These are phyloP conservation scores for Ceriops decandra DNA, from an alignment of 345 rosid genomes.

Conservation along the genomic window DNA sequence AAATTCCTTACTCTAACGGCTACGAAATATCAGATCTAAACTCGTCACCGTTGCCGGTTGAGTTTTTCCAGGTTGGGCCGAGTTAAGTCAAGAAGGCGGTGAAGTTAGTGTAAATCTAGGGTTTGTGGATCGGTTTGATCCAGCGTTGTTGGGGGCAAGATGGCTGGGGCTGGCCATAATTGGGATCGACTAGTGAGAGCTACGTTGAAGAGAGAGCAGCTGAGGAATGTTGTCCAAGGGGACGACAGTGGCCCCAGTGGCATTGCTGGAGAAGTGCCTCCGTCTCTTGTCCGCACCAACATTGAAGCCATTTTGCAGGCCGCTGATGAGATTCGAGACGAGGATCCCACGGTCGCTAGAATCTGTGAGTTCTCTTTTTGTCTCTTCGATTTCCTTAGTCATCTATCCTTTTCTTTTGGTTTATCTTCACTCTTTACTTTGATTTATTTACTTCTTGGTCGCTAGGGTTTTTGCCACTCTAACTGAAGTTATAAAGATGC, in stretches of 20 bases:
- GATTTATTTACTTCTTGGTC: not conserved
- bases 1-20: not conserved
- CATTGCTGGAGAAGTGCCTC: conserved; percentile 81
- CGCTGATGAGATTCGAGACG: conserved; percentile 90
- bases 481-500: too few relatives aligned
- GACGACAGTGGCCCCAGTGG: conserved; percentile 58
- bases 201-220: conserved; percentile 73
- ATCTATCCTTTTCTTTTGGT: not conserved
- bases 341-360: conserved; percentile 76
- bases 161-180: conserved; percentile 64
- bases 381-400: not conserved
- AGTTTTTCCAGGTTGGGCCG: conserved; percentile 2
- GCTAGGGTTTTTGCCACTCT: too few relatives aligned
- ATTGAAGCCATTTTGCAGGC: conserved; percentile 88
- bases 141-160: conserved; percentile 25
- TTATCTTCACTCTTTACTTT: not conserved
- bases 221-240: conserved; percentile 54
- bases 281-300: conserved; percentile 81
- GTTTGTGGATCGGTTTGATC: conserved; percentile 9
- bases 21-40: conserved; percentile 3
- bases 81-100: not conserved
- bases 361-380: conserved; percentile 45
- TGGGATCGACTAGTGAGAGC: conserved; percentile 94
- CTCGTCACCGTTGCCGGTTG: not conserved
- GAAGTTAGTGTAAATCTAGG: conserved; percentile 3